These are phyloP conservation scores for Arabidopsis lyrata DNA, from an alignment of 441 rosid species.

Conservation along the genomic window DNA sequence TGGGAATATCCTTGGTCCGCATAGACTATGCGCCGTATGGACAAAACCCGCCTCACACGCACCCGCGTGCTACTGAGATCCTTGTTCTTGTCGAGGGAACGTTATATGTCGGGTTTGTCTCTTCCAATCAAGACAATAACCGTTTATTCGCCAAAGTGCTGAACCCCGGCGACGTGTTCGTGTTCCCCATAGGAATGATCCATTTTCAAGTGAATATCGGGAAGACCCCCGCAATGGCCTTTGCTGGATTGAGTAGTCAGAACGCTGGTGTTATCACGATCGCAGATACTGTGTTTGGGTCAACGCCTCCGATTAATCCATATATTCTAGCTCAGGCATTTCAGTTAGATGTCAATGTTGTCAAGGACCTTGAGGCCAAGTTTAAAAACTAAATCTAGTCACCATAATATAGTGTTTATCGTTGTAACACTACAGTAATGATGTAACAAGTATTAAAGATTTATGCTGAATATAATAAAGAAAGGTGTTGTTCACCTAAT, in stretches of 20 bases:
- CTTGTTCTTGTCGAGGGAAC: constrained; percentile 48
- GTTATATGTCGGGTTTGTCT: constrained; percentile 55
- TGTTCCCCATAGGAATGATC: constrained; percentile 56
- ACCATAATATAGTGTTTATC: background rate
- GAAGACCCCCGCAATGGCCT: constrained; percentile 44
- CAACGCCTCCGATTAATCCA: constrained; percentile 46
- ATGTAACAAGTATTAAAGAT: background rate
- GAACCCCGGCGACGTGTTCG: constrained; percentile 53
- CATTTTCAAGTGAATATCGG: constrained; percentile 57
- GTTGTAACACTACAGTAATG: background rate
- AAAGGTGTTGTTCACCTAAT: constrained; percentile 12
- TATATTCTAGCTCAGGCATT: constrained; percentile 48
- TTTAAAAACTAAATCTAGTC: constrained; percentile 31
- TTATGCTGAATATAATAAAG: constrained; percentile 2
- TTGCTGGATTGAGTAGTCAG: constrained; percentile 54
- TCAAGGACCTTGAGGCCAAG: constrained; percentile 42
- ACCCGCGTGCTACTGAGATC: constrained; percentile 54
- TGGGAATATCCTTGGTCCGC: constrained; percentile 54
- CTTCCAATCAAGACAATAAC: constrained; percentile 49
- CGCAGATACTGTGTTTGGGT: constrained; percentile 51
- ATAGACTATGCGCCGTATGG: constrained; percentile 52
- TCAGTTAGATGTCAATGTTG: constrained; percentile 41
- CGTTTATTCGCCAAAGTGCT: constrained; percentile 50
- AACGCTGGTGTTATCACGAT: constrained; percentile 51
- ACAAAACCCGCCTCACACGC: constrained; percentile 56